Conservation (phyloP, 257 asterid genomes). For the Leonotis leonurus region DNA sequence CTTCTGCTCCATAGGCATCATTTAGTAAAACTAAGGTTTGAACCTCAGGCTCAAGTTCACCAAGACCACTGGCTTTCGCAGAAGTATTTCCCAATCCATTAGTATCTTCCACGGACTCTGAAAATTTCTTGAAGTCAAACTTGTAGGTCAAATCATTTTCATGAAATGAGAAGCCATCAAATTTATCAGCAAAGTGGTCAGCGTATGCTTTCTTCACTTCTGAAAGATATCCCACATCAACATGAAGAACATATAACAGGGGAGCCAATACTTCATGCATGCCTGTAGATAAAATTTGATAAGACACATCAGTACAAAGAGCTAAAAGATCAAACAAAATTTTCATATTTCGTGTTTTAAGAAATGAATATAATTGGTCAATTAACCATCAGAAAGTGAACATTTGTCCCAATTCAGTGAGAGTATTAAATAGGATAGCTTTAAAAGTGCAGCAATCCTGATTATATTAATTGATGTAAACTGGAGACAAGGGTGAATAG, state of each 20-base stretch:
- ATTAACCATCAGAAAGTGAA: not conserved
- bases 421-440: too few relatives aligned
- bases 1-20: conserved; percentile 95
- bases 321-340: not conserved
- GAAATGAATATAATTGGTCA: not conserved
- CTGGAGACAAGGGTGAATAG: not conserved
- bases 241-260: conserved; percentile 68
- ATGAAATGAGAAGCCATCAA: conserved; percentile 73
- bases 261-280: conserved; percentile 97
- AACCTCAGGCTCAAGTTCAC: conserved; percentile 57
- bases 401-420: too few relatives aligned
- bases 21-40: conserved; percentile 55
- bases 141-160: conserved; percentile 63
- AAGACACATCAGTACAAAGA: conserved; percentile 11
- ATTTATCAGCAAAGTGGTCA: conserved; percentile 71
- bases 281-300: conserved; percentile 37
- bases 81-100: conserved; percentile 29
- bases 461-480: not conserved
- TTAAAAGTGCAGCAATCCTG: too few relatives aligned
- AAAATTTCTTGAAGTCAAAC: conserved; percentile 73
- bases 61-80: conserved; percentile 27
- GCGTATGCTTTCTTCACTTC: conserved; percentile 60
- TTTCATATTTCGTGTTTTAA: too few relatives aligned
- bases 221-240: conserved; percentile 55
- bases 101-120: conserved; percentile 39